A percentile compares a stretch with the other conserved stretches of the same genome.
phyloP scores from a whole-genome alignment of 1,139 yeast genomes.

The Yarrowia galli region DNA sequence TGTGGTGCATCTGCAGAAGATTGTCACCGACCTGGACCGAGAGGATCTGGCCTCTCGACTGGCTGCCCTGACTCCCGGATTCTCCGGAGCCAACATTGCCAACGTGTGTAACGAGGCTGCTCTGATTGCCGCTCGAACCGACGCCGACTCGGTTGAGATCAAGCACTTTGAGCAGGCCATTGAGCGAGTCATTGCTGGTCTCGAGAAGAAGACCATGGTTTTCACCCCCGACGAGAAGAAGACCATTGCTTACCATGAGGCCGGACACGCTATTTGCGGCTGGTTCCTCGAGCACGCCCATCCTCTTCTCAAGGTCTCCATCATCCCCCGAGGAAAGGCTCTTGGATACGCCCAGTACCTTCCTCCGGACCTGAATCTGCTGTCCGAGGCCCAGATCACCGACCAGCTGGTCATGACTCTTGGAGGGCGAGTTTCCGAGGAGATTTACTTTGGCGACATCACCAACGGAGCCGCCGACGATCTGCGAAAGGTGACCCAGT shows the following conservation, averaged over 20 bases:
- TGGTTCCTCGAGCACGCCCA: constrained; percentile 92
- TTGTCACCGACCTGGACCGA: constrained; percentile 61
- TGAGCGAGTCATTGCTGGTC: constrained; percentile 95
- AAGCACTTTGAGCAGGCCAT: constrained; percentile 93
- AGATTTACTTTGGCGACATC: constrained; percentile 84
- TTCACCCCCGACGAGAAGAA: constrained; percentile 85
- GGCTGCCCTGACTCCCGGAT: constrained; percentile 96
- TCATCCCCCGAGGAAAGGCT: constrained; percentile 96
- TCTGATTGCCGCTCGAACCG: constrained; percentile 87
- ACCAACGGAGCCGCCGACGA: constrained; percentile 97
- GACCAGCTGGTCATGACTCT: constrained; percentile 96
- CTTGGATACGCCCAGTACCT: constrained; percentile 97
- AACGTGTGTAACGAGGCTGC: constrained; percentile 98
- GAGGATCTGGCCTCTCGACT: constrained; percentile 78
- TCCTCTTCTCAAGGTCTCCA: constrained; percentile 91
- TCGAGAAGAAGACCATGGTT: constrained; percentile 87
- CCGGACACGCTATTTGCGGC: constrained; percentile 98
- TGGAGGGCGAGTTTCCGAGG: constrained; percentile 97
- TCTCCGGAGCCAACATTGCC: constrained; percentile 97
- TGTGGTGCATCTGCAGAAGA: constrained; percentile 77
- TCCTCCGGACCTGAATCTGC: constrained; percentile 89
- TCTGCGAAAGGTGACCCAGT: constrained; percentile 89
- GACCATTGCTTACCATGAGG: constrained; percentile 96
- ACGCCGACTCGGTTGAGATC: constrained; percentile 69
- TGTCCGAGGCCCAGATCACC: constrained; percentile 75